Base-by-base conservation (phyloP, 805 yeast genomes). In the Candida yuanshanica region DNA sequence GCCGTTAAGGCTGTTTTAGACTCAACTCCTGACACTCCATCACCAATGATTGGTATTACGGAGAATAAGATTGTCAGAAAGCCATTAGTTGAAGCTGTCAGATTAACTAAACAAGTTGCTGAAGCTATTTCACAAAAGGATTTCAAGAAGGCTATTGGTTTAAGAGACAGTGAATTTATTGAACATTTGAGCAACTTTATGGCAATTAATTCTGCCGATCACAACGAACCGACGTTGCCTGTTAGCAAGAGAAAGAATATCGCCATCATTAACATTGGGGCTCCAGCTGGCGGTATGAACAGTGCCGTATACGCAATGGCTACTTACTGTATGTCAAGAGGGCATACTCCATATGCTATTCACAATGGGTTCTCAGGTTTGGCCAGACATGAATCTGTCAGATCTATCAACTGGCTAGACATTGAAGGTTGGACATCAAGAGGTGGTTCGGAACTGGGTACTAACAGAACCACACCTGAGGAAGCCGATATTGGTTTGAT, bases 361-460 rank as follows among this genome's bases (percentile, higher is more conserved):
- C 75, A 78, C 49, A 81, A 84, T 53, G 93, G 95, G 23, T 84
- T 83, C 64, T 62, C 77, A 4, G 93, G 95, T 16, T 66, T 84
- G 47, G 73, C 79, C 14, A 67, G 78, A 52, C 79, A 79, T 46
- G 90, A 78, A 38, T 63, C 75, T 32, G 77, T 84, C 35, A 70
- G 72, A 48, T 68, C 76, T 32, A 66, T 84, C 44, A 59, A 69
- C 21, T 84, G 91, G 91, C 56, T 80, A 37, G 81, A 79, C 35
- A 77, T 84, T 51, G 81, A 79, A 50, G 80, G 79, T 23, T 84
- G 91, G 90, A 77, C 78, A 50, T 72, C 76, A 35, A 61, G 68
- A 39, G 95, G 95, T 60, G 95, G 95, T 41, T 80, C 87, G 9
- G 91, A 83, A 62, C 70, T 84, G 37, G 95, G 95, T 54, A 84